phyloP scores from a whole-genome alignment of 2,329 filamentous ascomycete genomes.

The Elsinoe perseae region DNA sequence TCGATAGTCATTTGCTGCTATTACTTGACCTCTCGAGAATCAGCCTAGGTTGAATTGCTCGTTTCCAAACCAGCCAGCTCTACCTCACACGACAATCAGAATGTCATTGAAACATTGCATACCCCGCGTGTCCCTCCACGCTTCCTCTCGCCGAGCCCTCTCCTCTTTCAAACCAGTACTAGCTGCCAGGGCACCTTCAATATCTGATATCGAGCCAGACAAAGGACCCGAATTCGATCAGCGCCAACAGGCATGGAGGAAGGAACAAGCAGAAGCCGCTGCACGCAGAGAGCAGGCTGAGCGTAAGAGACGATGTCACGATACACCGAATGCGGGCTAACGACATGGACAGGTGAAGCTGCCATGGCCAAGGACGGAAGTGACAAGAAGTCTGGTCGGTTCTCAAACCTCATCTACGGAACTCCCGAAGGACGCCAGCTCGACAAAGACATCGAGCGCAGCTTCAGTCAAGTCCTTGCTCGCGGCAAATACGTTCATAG shows the following conservation, averaged over 20 bases:
- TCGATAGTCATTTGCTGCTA: not conserved
- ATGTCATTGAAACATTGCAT: constrained; percentile 10
- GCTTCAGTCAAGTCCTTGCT: constrained; percentile 89
- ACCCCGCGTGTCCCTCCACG: constrained; percentile 6
- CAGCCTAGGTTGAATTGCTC: not conserved
- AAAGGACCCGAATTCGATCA: constrained; percentile 68
- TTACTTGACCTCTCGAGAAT: not conserved
- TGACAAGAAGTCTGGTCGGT: constrained; percentile 54
- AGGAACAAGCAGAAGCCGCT: constrained; percentile 57
- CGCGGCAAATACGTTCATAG: constrained; percentile 97
- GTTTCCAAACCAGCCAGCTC: not conserved
- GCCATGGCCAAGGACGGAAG: constrained; percentile 55
- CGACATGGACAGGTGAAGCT: constrained; percentile 38
- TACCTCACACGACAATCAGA: not conserved
- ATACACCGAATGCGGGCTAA: not conserved
- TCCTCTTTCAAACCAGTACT: constrained; percentile 7
- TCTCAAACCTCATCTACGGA: constrained; percentile 90
- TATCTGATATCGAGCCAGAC: constrained; percentile 74
- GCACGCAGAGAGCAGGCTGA: constrained; percentile 73
- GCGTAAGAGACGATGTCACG: constrained; percentile 55
- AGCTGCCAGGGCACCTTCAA: constrained; percentile 52
- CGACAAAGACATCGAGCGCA: constrained; percentile 91
- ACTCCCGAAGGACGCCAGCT: constrained; percentile 91
- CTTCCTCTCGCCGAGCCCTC: not conserved
- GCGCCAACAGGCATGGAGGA: constrained; percentile 80